Conservation (phyloP, 768 basidiomycete species). For the Phylloporus arenicola region DNA sequence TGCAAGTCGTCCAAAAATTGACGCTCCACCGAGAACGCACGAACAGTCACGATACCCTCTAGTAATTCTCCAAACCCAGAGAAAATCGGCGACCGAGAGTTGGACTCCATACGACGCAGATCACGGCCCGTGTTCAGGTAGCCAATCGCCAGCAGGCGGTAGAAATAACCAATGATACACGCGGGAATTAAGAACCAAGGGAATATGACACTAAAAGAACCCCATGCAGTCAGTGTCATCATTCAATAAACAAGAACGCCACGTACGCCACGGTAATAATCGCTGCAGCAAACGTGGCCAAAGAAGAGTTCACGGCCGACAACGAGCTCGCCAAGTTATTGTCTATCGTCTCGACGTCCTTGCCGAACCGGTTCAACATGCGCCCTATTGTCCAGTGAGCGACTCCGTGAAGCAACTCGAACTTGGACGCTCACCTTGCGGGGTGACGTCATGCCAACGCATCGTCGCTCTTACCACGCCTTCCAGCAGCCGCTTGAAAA, state of each 20-base stretch:
- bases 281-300: constrained; percentile 74
- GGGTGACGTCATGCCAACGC: constrained; percentile 80
- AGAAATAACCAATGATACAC: constrained; percentile 63
- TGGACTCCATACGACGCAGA: constrained; percentile 86
- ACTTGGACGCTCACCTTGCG: constrained; percentile 45
- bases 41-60: constrained; percentile 88
- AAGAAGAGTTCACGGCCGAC: constrained; percentile 70
- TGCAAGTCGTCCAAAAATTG: constrained; percentile 75
- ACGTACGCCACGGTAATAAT: constrained; percentile 66
- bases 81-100: constrained; percentile 78
- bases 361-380: constrained; percentile 82
- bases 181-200: constrained; percentile 83
- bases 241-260: not conserved
- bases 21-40: constrained; percentile 81
- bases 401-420: not conserved
- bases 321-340: constrained; percentile 60
- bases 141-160: constrained; percentile 63
- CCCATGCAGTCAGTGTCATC: constrained; percentile 3
- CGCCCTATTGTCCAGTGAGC: constrained; percentile 43
- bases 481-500: constrained; percentile 51
- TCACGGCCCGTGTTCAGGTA: constrained; percentile 80
- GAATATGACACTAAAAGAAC: constrained; percentile 52
- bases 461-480: constrained; percentile 78
- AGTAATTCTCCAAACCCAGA: constrained; percentile 78
- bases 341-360: constrained; percentile 88